A percentile compares a stretch with the other conserved stretches of the same genome.
phyloP scores from a whole-genome alignment of 305 asterid species.

The Fraxinus angustifolia region DNA sequence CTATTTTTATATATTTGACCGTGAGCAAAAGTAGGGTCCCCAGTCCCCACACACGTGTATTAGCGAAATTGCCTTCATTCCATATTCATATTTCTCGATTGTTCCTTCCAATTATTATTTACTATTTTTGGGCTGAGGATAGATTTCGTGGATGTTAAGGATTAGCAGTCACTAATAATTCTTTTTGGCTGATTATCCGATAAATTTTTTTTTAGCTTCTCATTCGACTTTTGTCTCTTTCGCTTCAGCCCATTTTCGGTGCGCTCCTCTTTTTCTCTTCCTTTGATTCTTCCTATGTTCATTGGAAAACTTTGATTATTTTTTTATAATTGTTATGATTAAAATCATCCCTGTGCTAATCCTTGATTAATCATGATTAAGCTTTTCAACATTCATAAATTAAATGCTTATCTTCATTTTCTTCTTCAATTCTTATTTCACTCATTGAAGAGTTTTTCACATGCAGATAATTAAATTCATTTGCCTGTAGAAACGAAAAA shows the following conservation, averaged over 20 bases:
- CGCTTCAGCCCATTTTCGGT: slow-evolving; percentile 31
- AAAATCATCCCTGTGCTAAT: slow-evolving; percentile 2
- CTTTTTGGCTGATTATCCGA: neutral
- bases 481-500: neutral
- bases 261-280: neutral
- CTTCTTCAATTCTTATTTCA: neutral
- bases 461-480: neutral
- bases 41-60: neutral
- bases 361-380: neutral
- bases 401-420: neutral
- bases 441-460: neutral
- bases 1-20: too few relatives aligned
- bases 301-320: neutral
- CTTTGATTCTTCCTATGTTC: neutral
- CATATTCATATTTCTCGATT: neutral
- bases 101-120: neutral
- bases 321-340: neutral
- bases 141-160: neutral
- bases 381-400: neutral
- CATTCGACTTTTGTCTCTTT: slow-evolving; percentile 30
- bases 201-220: slow-evolving; percentile 17
- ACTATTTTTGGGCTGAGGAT: neutral
- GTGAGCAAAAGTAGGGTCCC: neutral
- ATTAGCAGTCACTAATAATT: neutral
- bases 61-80: neutral